Evolutionary conservation across 345 rosid genomes (phyloP).

Genomic region (Eucalyptus cloeziana): DNA sequence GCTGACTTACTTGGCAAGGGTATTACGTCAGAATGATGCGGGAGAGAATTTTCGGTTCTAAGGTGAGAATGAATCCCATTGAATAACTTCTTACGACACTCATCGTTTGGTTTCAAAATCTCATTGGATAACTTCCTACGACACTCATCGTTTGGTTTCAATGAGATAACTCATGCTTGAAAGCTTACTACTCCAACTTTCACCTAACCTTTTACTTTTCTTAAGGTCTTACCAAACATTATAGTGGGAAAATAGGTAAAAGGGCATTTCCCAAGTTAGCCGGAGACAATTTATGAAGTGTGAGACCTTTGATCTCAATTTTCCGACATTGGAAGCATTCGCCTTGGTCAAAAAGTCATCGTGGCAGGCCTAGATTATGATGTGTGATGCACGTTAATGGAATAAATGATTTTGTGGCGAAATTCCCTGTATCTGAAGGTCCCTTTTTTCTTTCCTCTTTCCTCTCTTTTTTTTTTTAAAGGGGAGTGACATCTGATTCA

Average conservation of each 20-base stretch:
- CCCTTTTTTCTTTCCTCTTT: neutral
- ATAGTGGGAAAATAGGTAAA: neutral
- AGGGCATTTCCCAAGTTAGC: neutral
- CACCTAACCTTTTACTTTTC: neutral
- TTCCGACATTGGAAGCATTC: neutral
- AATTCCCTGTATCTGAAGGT: neutral
- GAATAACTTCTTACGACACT: neutral
- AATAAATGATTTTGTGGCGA: neutral
- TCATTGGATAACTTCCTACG: too few species aligned
- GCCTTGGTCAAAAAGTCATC: neutral
- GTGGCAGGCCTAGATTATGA: neutral
- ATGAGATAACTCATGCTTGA: neutral
- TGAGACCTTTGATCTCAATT: neutral
- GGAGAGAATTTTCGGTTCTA: neutral
- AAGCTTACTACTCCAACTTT: neutral
- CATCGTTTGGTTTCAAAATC: neutral
- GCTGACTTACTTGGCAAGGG: rapidly evolving
- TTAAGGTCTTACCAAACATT: neutral
- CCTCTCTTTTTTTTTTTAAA: neutral
- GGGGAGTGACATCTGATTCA: neutral
- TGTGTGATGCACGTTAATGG: neutral
- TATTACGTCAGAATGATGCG: rapidly evolving
- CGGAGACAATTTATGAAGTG: neutral
- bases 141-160: too few species aligned
- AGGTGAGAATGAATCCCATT: neutral